Evolutionary conservation across 495 filamentous ascomycete species (phyloP).

Genomic region (Terfezia claveryi): DNA sequence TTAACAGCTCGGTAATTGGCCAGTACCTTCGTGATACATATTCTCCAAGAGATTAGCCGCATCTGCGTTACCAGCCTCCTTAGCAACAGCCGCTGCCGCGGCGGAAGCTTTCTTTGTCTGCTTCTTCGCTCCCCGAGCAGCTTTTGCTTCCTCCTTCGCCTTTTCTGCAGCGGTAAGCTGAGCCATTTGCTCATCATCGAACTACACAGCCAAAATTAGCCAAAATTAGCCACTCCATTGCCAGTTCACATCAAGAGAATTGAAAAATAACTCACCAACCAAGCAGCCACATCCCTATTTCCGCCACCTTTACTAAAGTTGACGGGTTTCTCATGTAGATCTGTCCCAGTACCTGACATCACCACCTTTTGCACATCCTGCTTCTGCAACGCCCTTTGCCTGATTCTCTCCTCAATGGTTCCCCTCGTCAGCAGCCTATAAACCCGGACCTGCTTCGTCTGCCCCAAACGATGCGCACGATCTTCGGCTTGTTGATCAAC

Average conservation of each 20-base stretch:
- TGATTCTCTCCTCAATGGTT: conserved; percentile 95
- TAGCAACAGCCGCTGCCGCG: conserved; percentile 25
- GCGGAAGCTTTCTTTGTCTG: conserved; percentile 41
- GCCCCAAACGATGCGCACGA: conserved; percentile 88
- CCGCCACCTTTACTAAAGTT: conserved; percentile 25
- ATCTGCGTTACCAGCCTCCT: conserved; percentile 21
- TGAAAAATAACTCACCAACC: conserved; percentile 16
- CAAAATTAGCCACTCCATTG: no score
- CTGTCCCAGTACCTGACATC: conserved; percentile 69
- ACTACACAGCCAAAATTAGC: not conserved
- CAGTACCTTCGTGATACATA: conserved; percentile 93
- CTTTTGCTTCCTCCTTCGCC: conserved; percentile 17
- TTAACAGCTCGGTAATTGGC: not conserved
- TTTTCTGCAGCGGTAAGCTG: conserved; percentile 23
- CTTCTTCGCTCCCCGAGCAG: conserved; percentile 28
- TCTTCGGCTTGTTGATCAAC: conserved; percentile 99
- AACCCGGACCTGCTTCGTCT: conserved; percentile 88
- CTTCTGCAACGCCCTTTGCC: conserved; percentile 92
- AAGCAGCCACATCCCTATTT: conserved; percentile 18
- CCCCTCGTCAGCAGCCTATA: conserved; percentile 93
- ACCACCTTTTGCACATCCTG: conserved; percentile 98
- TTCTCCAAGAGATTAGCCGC: conserved; percentile 46
- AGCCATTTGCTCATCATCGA: conserved; percentile 19
- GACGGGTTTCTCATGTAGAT: conserved; percentile 31
- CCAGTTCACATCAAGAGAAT: not conserved